Evolutionary conservation across 148 eudicot genomes (phyloP).

Genomic region (Polygonum maritimum): DNA sequence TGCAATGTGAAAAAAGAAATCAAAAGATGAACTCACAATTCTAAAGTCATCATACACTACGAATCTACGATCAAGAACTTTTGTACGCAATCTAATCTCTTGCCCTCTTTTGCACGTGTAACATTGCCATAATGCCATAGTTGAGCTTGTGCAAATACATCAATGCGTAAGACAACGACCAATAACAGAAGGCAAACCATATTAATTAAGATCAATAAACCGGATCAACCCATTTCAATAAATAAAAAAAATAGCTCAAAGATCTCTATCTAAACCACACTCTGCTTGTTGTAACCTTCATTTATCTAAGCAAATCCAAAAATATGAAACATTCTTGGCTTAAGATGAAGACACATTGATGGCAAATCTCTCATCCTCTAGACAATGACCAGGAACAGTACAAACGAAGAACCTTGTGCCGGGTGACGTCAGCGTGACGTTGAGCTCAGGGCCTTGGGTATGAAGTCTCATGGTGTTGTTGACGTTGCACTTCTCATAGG

Average conservation of each 20-base stretch:
- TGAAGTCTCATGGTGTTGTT: constrained; percentile 15
- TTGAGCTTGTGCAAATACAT: too few relatives aligned
- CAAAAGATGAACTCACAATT: too few relatives aligned
- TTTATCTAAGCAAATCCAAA: not conserved
- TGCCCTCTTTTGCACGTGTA: too few relatives aligned
- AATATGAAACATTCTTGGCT: not conserved
- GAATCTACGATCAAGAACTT: too few relatives aligned
- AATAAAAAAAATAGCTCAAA: not conserved
- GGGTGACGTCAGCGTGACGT: constrained; percentile 1
- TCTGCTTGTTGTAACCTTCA: not conserved
- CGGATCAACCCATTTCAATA: not conserved
- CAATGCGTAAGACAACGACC: too few relatives aligned
- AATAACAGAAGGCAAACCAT: not conserved
- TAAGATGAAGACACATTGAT: not conserved
- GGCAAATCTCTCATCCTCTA: constrained; percentile 2
- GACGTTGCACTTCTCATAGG: constrained; percentile 30
- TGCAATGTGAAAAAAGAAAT: too few relatives aligned
- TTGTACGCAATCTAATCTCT: too few relatives aligned
- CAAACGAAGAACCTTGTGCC: constrained; percentile 25
- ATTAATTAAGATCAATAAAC: not conserved
- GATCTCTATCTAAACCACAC: not conserved
- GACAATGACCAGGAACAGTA: constrained; percentile 15
- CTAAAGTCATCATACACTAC: too few relatives aligned
- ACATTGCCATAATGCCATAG: too few relatives aligned
- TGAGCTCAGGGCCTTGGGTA: constrained; percentile 17